Evolutionary conservation across 1,284 basidiomycete genomes (phyloP).

Genomic region (Leccinum ponderosum): DNA sequence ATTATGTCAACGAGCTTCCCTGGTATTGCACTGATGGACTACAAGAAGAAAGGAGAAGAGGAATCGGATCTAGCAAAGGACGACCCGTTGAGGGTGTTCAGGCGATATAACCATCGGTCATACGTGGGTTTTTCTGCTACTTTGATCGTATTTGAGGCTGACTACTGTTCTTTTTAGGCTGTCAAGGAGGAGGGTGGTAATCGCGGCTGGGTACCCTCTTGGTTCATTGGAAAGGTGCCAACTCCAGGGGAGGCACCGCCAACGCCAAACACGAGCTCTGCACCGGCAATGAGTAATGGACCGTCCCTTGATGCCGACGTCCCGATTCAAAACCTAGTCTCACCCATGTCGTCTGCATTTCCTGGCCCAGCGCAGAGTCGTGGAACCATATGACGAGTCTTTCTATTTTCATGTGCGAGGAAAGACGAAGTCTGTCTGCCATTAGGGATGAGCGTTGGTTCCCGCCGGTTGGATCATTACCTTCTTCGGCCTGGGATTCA

Average conservation of each 20-base stretch:
- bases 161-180: neutral
- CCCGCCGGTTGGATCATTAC: neutral
- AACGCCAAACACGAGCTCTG: too few relatives aligned
- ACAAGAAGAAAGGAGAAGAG: slow-evolving; percentile 86
- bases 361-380: slow-evolving; percentile 39
- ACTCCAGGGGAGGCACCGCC: too few relatives aligned
- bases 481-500: slow-evolving; percentile 64
- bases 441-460: neutral
- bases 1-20: slow-evolving; percentile 95
- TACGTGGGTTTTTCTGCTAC: slow-evolving; percentile 55
- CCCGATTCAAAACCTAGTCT: slow-evolving; percentile 54
- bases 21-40: slow-evolving; percentile 93
- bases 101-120: slow-evolving; percentile 97
- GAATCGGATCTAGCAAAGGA: slow-evolving; percentile 87
- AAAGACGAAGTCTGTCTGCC: slow-evolving; percentile 55
- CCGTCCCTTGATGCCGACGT: slow-evolving; percentile 9
- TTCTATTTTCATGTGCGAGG: slow-evolving; percentile 37
- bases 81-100: slow-evolving; percentile 89
- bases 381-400: slow-evolving; percentile 17
- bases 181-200: too few relatives aligned
- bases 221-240: too few relatives aligned
- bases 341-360: slow-evolving; percentile 75
- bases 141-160: slow-evolving; percentile 1
- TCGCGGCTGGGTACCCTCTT: too few relatives aligned
- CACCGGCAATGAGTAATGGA: too few relatives aligned